Evolutionary conservation across 2,329 filamentous ascomycete species (phyloP), one percentile per base, ranked within the genome.

Genomic region (Colletotrichum eleusines): DNA sequence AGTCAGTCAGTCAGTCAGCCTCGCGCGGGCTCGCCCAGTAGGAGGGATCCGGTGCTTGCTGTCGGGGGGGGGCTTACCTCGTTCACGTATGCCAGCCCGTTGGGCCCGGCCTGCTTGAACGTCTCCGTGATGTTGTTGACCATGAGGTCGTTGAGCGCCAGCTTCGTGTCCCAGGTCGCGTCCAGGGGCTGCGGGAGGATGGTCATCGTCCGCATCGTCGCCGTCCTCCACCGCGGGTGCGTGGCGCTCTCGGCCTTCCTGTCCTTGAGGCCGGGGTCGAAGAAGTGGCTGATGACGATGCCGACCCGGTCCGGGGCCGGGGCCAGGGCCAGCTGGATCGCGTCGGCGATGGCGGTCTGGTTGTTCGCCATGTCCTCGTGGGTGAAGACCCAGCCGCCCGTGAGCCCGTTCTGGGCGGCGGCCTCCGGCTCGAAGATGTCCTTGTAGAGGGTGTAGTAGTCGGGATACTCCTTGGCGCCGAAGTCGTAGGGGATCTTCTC

Each of bases 361-460:
- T 71, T 72, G 23, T 55, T 54, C 0, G 58, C 55, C 62, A 73
- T 63, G 40, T 73, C 72, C 2, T 71, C 62, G 57, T 62, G 72
- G 18, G 72, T 73, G 2, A 73, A 71, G 1, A 73, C 71, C 72
- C 72, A 73, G 5, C 72, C 72, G 6, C 72, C 72, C 8, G 72
- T 73, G 9, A 73, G 51, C 5, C 70, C 72, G 33, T 73, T 73
- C n/a, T 73, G 72, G 5, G 66, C 72, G 0, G 72, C 70, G 2
- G 53, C 54, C 40, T 73, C 72, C 14, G 72, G 66, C 23, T 73
- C 70, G 46, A 73, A 73, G 0, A 73, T 53, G 55, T 73, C 72
- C 35, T 65, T 63, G 70, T 61, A 73, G 3, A 73, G 66, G 3
- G 51, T 50, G 60, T 73, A 65, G 61, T 66, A 73, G 66, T 66